Conservation (phyloP, 371 early-diverging fungal species). For the Mucor saturninus region DNA sequence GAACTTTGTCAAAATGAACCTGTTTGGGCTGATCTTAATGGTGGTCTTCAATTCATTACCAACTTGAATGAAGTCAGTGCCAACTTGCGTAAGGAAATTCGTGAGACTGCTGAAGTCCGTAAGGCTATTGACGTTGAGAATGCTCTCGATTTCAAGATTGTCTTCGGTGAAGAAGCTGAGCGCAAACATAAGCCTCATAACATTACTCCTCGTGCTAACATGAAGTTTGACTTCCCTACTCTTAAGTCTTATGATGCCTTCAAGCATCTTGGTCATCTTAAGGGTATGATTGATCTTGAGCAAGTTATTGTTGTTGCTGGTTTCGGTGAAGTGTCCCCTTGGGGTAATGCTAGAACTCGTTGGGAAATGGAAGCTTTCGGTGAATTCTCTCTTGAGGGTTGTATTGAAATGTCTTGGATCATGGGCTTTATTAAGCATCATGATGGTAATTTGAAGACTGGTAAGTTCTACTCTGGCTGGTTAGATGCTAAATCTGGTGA, state of each 20-base stretch:
- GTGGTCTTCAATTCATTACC: constrained; percentile 86
- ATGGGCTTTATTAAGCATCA: constrained; percentile 95
- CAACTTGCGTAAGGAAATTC: constrained; percentile 76
- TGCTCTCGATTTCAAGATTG: constrained; percentile 77
- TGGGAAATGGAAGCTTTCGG: constrained; percentile 98
- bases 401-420: constrained; percentile 97
- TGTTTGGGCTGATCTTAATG: constrained; percentile 94
- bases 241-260: constrained; percentile 71
- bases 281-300: constrained; percentile 91
- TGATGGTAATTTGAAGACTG: constrained; percentile 86
- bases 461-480: constrained; percentile 90
- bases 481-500: constrained; percentile 89
- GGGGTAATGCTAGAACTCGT: constrained; percentile 92
- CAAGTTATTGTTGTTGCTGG: constrained; percentile 94
- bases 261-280: constrained; percentile 73
- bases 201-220: constrained; percentile 91
- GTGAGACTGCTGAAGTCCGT: constrained; percentile 86
- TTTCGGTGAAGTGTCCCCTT: constrained; percentile 95
- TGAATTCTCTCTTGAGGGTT: constrained; percentile 94
- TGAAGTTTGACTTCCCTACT: constrained; percentile 90
- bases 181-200: constrained; percentile 77
- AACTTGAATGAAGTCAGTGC: constrained; percentile 80
- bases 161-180: constrained; percentile 77
- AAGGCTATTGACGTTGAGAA: constrained; percentile 84
- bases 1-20: constrained; percentile 82